A percentile compares a stretch with the other conserved stretches of the same genome.
These are phyloP conservation scores for Coemansia sp. DNA, from an alignment of 192 early-diverging fungal species.

Conservation along the genomic window DNA sequence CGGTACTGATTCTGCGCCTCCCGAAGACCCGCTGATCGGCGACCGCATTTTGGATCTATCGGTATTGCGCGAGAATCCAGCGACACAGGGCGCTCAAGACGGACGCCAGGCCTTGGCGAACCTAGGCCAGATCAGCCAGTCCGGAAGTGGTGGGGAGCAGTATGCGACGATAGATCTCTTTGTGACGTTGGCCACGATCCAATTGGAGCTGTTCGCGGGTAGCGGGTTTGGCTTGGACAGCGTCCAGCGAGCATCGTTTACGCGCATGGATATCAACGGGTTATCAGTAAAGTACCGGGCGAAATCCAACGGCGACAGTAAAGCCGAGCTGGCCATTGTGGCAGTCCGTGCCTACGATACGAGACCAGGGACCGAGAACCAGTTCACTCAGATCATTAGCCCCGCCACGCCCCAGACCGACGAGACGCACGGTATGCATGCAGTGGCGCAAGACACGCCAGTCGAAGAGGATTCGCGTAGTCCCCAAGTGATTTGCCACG, in stretches of 20 bases:
- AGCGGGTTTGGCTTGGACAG: conserved; percentile 58
- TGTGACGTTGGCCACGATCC: conserved; percentile 70
- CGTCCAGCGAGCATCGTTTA: conserved; percentile 59
- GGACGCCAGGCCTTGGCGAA: conserved; percentile 47
- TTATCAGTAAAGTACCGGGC: conserved; percentile 60
- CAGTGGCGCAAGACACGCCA: conserved; percentile 44
- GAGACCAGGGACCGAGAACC: conserved; percentile 68
- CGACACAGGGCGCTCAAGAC: conserved; percentile 25
- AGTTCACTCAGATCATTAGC: conserved; percentile 82
- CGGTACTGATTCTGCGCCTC: conserved; percentile 7
- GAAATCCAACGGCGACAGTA: conserved; percentile 63
- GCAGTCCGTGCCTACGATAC: conserved; percentile 82
- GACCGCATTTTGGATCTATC: conserved; percentile 32
- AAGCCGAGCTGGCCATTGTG: conserved; percentile 68
- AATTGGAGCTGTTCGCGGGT: conserved; percentile 76
- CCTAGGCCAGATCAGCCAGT: conserved; percentile 29
- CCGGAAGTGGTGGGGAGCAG: neutral
- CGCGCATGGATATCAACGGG: conserved; percentile 55
- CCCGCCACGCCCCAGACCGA: conserved; percentile 21
- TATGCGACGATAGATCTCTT: conserved; percentile 58
- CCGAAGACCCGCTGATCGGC: conserved; percentile 35
- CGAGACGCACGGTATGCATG: conserved; percentile 33
- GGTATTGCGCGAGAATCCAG: conserved; percentile 48
- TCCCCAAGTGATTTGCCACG: conserved; percentile 53
- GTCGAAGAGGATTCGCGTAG: conserved; percentile 40